Evolutionary conservation across 139 green algal species (phyloP), one percentile per base, ranked within the genome.

Genomic region (Coccomyxa sp.): DNA sequence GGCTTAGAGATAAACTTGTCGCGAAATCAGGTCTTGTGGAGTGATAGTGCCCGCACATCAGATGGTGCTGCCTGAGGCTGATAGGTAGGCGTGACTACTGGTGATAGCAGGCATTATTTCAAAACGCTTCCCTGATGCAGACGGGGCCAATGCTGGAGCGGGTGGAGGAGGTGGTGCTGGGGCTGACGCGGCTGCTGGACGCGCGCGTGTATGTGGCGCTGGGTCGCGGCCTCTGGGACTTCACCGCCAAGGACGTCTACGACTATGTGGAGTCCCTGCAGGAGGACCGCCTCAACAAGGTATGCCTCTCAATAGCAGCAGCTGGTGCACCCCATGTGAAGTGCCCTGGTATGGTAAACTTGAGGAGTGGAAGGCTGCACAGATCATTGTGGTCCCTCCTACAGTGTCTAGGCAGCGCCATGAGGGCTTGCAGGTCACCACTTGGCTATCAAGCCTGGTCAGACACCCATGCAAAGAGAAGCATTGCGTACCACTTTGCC

Each of bases 211-310:
- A 85, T 76, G 86, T 90, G 12, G 86, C 87, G 12, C 77, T 91
- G 9, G 74, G 78, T 5, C 83, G 87, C 55, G 87, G 87, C 29
- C 83, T 91, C 74, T 91, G 87, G 87, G 87, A 91, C 80, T 82
- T 88, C 41, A 83, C 87, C 37, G 78, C 80, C 74, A 84, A 82
- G 55, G 82, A 91, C 27, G 81, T 91, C 69, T 83, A 85, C 54
- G 80, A 87, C n/a, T 91, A 89, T 79, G 79, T 82, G 2, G 87
- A 91, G 68, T 80, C 77, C 69, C 81, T 91, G 76, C 78, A 82
- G 29, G 87, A 91, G 69, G 81, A 79, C 75, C 78, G 76, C 29
- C 70, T 81, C 31, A 81, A 74, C 76, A 75, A 81, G 81, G 81
- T 84, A 55, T 8, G 39, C 8, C 14, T 64, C 38, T 24, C 73